phyloP scores from a whole-genome alignment of 2,329 filamentous ascomycete genomes.

The Botrytis galanthina region DNA sequence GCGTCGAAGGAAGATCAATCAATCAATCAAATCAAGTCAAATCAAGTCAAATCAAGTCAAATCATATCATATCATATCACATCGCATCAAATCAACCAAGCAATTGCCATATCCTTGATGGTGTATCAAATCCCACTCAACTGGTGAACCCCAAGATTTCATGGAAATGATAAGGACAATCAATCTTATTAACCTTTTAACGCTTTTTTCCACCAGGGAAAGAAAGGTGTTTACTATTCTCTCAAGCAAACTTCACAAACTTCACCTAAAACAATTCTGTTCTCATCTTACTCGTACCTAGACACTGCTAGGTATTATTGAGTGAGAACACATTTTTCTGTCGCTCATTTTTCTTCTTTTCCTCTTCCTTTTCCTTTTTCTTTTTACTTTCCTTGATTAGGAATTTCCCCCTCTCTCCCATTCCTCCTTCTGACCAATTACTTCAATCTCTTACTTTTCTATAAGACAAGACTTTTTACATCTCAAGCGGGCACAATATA shows the following conservation, averaged over 20 bases:
- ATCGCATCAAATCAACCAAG: not conserved
- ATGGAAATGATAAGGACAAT: not conserved
- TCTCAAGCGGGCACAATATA: conserved; percentile 18
- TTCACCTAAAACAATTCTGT: not conserved
- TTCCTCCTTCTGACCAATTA: conserved; percentile 17
- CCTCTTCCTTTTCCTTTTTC: not conserved
- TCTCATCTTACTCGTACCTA: not conserved
- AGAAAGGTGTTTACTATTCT: not conserved
- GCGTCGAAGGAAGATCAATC: too few relatives aligned
- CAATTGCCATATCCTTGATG: not conserved
- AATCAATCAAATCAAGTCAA: too few relatives aligned
- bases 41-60: not conserved
- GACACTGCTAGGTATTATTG: not conserved
- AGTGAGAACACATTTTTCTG: not conserved
- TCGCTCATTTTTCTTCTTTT: not conserved
- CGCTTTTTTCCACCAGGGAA: not conserved
- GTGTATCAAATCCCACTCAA: not conserved
- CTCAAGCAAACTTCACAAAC: not conserved
- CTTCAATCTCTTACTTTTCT: not conserved
- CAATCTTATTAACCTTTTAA: not conserved
- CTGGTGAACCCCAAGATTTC: not conserved
- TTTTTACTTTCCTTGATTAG: not conserved
- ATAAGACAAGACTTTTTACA: not conserved
- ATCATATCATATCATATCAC: not conserved
- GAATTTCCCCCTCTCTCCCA: conserved; percentile 28